Evolutionary conservation across 352 stramenopile genomes (phyloP), one percentile per base, ranked within the genome.

Genomic region (Phytopythium mirpurense): DNA sequence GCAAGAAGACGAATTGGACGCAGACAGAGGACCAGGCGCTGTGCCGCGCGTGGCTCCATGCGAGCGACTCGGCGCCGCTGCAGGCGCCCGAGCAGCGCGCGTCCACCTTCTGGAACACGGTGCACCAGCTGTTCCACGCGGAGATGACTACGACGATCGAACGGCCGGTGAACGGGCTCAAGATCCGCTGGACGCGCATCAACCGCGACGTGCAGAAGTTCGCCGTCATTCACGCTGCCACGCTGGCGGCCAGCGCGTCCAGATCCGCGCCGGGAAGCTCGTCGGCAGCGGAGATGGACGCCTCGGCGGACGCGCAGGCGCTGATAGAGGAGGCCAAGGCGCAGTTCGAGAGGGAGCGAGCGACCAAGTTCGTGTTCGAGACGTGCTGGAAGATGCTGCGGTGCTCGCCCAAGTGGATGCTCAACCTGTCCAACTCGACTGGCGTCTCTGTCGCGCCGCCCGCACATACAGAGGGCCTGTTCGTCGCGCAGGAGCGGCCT

Each of bases 1-100:
- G 80, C 46, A 91, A 88, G 74, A 91, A 91, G 67, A 86, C 76
- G 34, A 91, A 91, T 54, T 89, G 80, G 78, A 79, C 68, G 1
- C 37, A 67, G 31, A 51, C 64, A 12, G 80, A 91, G 57, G 76
- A 91, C 45, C 68, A 79, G 65, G 67, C 74, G 51, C 70, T 91
- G 27, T 89, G 78, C 47, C 80, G 76, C 47, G 75, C 76, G 46
- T 91, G 80, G 80, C 63, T 88, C 35, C 73, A 59, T 38, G 78
- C 78, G 44, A 82, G 63, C 60, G 75, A 88, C 21, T 47, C 59
- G 15, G 49, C 74, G 48, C 60, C 76, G 47, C 56, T 66, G 26
- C 73, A 75, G 27, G 43, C 37, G 6, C 43, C 32, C 15, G 70
- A 85, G 36, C 65, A 84, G 15, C 81, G 83, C 56, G 62, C 76